Percentiles rank a stretch among this genome's conserved stretches.
phyloP scores from a whole-genome alignment of 2,329 filamentous ascomycete genomes.

The Ophiocordyceps camponoti-rufipedis region DNA sequence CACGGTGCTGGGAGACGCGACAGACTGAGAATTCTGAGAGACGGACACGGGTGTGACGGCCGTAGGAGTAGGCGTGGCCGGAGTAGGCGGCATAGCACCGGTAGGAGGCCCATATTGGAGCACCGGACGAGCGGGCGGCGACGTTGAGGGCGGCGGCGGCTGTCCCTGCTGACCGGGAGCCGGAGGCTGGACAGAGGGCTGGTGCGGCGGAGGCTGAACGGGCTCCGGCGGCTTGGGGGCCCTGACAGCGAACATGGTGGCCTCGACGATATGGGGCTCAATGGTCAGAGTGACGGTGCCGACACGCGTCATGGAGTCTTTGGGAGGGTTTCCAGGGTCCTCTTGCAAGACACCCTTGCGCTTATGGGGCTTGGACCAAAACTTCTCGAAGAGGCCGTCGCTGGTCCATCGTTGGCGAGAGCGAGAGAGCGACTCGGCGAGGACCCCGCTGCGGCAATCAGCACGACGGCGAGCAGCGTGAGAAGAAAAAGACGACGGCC shows the following conservation, averaged over 20 bases:
- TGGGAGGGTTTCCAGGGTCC: conserved; percentile 46
- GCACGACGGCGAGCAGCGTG: not conserved
- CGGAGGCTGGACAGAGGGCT: conserved; percentile 2
- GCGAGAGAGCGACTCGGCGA: conserved; percentile 53
- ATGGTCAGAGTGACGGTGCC: conserved; percentile 58
- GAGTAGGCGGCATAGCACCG: conserved; percentile 37
- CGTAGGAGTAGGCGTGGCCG: conserved; percentile 12
- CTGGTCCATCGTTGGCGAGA: conserved; percentile 58
- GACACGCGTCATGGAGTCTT: conserved; percentile 54
- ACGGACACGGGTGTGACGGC: conserved; percentile 6
- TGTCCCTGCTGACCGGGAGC: conserved; percentile 2
- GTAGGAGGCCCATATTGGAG: conserved; percentile 49
- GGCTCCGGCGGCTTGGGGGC: conserved; percentile 31
- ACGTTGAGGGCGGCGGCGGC: conserved; percentile 1
- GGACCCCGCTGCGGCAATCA: conserved; percentile 41
- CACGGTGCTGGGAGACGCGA: conserved; percentile 4
- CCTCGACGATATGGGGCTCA: conserved; percentile 66
- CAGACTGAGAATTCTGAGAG: conserved; percentile 5
- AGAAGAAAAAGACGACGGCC: not conserved
- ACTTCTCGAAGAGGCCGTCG: conserved; percentile 58
- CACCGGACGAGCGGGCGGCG: conserved; percentile 27
- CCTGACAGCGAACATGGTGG: conserved; percentile 54
- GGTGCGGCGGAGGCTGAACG: conserved; percentile 11
- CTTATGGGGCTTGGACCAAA: conserved; percentile 57
- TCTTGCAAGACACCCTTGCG: conserved; percentile 46